Evolutionary conservation across 805 yeast genomes (phyloP), one percentile per base, ranked within the genome.

Genomic region (Lachancea fermentati): DNA sequence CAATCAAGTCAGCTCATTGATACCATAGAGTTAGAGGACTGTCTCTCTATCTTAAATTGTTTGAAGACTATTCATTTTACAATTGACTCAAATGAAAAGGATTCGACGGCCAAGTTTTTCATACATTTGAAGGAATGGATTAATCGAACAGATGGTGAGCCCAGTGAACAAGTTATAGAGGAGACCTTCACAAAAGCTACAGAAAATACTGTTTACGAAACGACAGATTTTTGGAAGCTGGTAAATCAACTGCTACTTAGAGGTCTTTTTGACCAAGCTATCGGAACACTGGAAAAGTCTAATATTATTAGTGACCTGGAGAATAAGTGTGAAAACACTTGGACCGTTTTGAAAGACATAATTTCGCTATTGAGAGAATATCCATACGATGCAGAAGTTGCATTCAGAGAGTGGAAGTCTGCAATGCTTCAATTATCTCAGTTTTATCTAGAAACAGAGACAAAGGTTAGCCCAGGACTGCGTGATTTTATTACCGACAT

Each of bases 141-240:
- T 18, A 84, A 84, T 53, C 69, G 76, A 41, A 78, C 81, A 22
- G 85, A 82, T 54, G 78, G 81, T 4, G 75, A 76, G 48, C 89
- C 89, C 1, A 76, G 72, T 43, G 66, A 67, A 14, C 75, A 70
- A 19, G 58, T 73, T 24, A 66, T 74, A 3, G 72, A 76, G 38
- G 66, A 51, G 24, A 51, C 58, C 59, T 32, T 72, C 73, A 7
- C 54, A 55, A 15, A 73, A 68, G 1, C 63, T 56, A 34, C 79
- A 78, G 6, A 75, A 68, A 54, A 52, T 54, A 40, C 78, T 71
- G 47, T 54, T 7, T 57, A 47, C 34, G 51, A 58, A 18, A 46
- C 32, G 48, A 67, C 74, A 2, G 63, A 63, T 31, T 84, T 84
- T 50, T 84, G 88, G 87, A 73, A 67, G 19, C 73, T 77, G 43